Evolutionary conservation across 164 flowering plant species (phyloP).

Genomic region (Vitis cinerea): DNA sequence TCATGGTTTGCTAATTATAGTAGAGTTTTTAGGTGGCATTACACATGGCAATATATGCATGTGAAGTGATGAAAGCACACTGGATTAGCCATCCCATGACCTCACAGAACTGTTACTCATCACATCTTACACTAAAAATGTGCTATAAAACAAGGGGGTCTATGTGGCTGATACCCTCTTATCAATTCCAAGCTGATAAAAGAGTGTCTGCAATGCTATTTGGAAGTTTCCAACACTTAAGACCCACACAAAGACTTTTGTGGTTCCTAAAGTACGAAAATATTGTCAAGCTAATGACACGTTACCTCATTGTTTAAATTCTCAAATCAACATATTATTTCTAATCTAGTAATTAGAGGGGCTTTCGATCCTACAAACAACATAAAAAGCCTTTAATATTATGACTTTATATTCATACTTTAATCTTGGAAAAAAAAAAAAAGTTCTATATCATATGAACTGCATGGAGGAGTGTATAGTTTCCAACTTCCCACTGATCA

Average conservation of each 20-base stretch:
- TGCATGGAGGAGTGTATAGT: too few relatives aligned
- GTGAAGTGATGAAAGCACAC: neutral
- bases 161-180: slow-evolving; percentile 11
- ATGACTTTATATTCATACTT: too few relatives aligned
- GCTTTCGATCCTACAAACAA: too few relatives aligned
- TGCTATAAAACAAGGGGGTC: slow-evolving; percentile 13
- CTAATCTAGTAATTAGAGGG: neutral
- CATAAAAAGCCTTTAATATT: too few relatives aligned
- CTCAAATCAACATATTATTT: slow-evolving; percentile 2
- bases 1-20: slow-evolving; percentile 12
- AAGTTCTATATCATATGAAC: too few relatives aligned
- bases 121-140: slow-evolving; percentile 7
- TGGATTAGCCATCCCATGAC: slow-evolving; percentile 10
- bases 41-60: slow-evolving; percentile 12
- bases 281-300: slow-evolving; percentile 7
- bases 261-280: neutral
- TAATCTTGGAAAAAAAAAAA: too few relatives aligned
- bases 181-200: slow-evolving; percentile 8
- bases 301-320: slow-evolving; percentile 2
- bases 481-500: too few relatives aligned
- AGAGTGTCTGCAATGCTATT: slow-evolving; percentile 1
- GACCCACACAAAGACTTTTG: slow-evolving; percentile 6
- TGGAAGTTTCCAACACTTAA: slow-evolving; percentile 14
- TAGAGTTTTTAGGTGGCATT: slow-evolving; percentile 13
- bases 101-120: slow-evolving; percentile 3